Percentiles rank a stretch among this genome's conserved stretches.
phyloP scores from a whole-genome alignment of 371 early-diverging fungal genomes.

The Parasitella parasitica region DNA sequence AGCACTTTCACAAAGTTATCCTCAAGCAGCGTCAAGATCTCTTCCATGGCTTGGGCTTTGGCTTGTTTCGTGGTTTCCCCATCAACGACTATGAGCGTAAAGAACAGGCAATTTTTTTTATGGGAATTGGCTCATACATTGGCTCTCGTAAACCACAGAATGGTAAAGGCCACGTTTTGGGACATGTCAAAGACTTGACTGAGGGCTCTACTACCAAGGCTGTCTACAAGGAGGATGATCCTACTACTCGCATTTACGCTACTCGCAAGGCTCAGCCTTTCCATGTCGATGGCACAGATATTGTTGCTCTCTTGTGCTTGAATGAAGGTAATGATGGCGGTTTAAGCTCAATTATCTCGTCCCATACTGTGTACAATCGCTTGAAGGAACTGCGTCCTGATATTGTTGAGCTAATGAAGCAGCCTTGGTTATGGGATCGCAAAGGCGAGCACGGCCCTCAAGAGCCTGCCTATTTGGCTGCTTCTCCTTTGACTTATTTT shows the following conservation, averaged over 20 bases:
- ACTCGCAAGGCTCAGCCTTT: constrained; percentile 51
- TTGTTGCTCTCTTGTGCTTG: constrained; percentile 40
- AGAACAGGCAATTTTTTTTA: constrained; percentile 40
- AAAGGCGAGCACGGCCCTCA: constrained; percentile 38
- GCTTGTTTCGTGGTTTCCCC: constrained; percentile 42
- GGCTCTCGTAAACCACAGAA: constrained; percentile 44
- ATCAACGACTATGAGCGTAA: constrained; percentile 34
- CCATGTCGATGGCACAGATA: constrained; percentile 48
- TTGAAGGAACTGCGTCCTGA: constrained; percentile 38
- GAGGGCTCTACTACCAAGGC: constrained; percentile 40
- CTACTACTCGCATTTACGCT: constrained; percentile 49
- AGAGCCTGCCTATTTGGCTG: constrained; percentile 31
- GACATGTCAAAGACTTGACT: constrained; percentile 46
- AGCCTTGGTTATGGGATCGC: constrained; percentile 48
- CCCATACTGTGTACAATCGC: constrained; percentile 46
- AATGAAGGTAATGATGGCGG: constrained; percentile 38
- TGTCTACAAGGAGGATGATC: constrained; percentile 36
- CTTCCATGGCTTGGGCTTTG: constrained; percentile 40
- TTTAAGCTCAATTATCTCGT: constrained; percentile 39
- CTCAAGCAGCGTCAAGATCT: constrained; percentile 23
- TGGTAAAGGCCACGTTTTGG: constrained; percentile 43
- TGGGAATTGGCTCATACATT: constrained; percentile 49
- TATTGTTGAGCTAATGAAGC: constrained; percentile 41
- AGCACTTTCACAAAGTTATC: constrained; percentile 26
- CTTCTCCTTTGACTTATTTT: constrained; percentile 33